Percentiles rank a stretch among this genome's conserved stretches.
These are phyloP conservation scores for Tuber umbilicatum DNA, from an alignment of 495 filamentous ascomycete species.

Conservation along the genomic window DNA sequence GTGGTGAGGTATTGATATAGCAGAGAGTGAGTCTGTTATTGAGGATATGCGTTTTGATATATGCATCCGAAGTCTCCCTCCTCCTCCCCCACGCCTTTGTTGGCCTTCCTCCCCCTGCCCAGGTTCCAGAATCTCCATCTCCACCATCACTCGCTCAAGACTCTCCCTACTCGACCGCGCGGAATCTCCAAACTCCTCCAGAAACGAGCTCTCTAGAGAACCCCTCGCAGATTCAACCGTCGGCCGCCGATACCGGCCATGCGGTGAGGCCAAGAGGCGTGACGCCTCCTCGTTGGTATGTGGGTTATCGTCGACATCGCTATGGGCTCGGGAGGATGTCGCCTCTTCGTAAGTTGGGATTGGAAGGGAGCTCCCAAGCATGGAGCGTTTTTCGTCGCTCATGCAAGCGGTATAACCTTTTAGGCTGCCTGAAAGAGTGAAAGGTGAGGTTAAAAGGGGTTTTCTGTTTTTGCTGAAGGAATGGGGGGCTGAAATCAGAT, in stretches of 20 bases:
- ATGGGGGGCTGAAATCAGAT: slow-evolving; percentile 14
- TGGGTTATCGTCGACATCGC: slow-evolving; percentile 42
- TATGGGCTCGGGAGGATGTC: slow-evolving; percentile 54
- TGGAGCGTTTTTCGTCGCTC: slow-evolving; percentile 37
- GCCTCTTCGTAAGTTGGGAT: slow-evolving; percentile 97
- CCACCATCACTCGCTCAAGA: slow-evolving; percentile 71
- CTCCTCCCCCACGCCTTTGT: slow-evolving; percentile 44
- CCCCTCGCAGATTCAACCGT: slow-evolving; percentile 64
- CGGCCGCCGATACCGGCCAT: slow-evolving; percentile 60
- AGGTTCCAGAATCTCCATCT: slow-evolving; percentile 83
- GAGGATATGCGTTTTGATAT: slow-evolving; percentile 49
- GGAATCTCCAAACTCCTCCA: slow-evolving; percentile 43
- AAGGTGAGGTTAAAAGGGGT: neutral
- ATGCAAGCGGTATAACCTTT: slow-evolving; percentile 13
- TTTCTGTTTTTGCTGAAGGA: slow-evolving; percentile 10
- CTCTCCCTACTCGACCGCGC: slow-evolving; percentile 45
- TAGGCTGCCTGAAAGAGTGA: slow-evolving; percentile 1
- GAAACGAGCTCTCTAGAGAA: slow-evolving; percentile 52
- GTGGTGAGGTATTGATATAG: slow-evolving; percentile 44
- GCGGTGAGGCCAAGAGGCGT: slow-evolving; percentile 25
- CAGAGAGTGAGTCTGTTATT: slow-evolving; percentile 48
- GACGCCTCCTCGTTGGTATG: slow-evolving; percentile 35
- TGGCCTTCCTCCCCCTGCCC: slow-evolving; percentile 45
- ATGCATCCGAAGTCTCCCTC: slow-evolving; percentile 47
- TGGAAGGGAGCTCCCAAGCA: slow-evolving; percentile 51